Base-by-base conservation (phyloP, 2,329 filamentous ascomycete species). In the Paraphoma chrysanthemicola region DNA sequence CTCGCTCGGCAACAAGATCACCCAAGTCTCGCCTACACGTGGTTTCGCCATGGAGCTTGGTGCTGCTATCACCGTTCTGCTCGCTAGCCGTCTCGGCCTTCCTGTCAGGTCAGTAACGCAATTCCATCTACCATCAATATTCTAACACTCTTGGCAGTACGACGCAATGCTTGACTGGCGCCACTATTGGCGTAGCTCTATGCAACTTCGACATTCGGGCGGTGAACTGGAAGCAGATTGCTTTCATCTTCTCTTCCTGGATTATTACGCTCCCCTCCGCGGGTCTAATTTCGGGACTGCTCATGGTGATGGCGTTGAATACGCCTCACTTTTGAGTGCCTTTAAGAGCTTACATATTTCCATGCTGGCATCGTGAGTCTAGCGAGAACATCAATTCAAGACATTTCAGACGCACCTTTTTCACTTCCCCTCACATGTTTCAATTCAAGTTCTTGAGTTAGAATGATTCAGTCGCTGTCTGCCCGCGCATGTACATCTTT, bases 21-120 rank as follows among this genome's bases (percentile, higher is more conserved):
- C 88, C 52, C 89, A 90, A 76, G 87, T 90, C 71, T 85, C 82
- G 1, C 83, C 83, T 1, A 80, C 75, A 54, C 71, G 83, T 48
- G 70, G 80, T 43, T 90, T 79, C 63, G 90, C 88, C 50, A 92
- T 92, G 89, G 90, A 92, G 73, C 85, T 92, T 82, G 90, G 89
- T 33, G 89, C 90, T 43, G 88, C 90, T 64, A 86, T 92, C 66
- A 92, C 90, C 9, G 85, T 92, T 53, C 84, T 92, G 14, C 75
- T 92, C 70, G 90, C 90, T 80, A 90, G 88, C 0, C 89, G 90
- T 70, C 90, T 83, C 80, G 85, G 83, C 2, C 86, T 92, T 0
- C 90, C 90, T 31, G 89, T 92, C 16, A 41, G 38, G 31, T 33
- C 7, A 33, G 31, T 33, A 7, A 33, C 7, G 7, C 7, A 12